Evolutionary conservation across 306 rosid genomes (phyloP).

Genomic region (Vicia faba): DNA sequence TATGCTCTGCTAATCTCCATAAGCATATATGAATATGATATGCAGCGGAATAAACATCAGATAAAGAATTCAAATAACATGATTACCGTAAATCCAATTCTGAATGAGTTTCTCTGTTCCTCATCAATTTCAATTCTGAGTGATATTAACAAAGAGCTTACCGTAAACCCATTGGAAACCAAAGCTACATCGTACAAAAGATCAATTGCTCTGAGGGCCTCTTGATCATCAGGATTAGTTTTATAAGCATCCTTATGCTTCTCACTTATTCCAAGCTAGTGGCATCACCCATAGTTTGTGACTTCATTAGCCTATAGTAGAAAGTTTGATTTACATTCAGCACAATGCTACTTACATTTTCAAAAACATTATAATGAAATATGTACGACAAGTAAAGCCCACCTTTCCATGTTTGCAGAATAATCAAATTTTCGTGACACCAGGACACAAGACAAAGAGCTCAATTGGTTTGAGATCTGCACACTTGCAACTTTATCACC

Average conservation of each 20-base stretch:
- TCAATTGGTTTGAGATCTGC: conserved; percentile 84
- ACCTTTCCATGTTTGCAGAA: conserved; percentile 99
- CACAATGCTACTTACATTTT: not conserved
- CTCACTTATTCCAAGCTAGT: conserved; percentile 89
- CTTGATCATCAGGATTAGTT: conserved; percentile 72
- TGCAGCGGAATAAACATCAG: too few species aligned
- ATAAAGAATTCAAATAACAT: too few species aligned
- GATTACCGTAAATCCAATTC: too few species aligned
- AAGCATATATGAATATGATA: too few species aligned
- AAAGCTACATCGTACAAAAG: conserved; percentile 92
- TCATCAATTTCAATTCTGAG: not conserved
- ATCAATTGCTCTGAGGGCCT: conserved; percentile 87
- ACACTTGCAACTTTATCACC: conserved; percentile 94
- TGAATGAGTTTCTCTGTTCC: too few species aligned
- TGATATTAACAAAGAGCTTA: conserved; percentile 40
- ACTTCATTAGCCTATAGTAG: conserved; percentile 77
- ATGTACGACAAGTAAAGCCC: conserved; percentile 25
- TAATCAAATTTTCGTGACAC: conserved; percentile 96
- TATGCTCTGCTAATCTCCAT: too few species aligned
- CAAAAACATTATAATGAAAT: conserved; percentile 11
- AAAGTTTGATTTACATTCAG: conserved; percentile 31
- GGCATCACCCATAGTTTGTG: conserved; percentile 88
- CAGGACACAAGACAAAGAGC: conserved; percentile 93
- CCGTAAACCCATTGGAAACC: conserved; percentile 94
- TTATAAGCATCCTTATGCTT: conserved; percentile 86